Evolutionary conservation across 306 rosid species (phyloP).

Genomic region (Delonix regia): DNA sequence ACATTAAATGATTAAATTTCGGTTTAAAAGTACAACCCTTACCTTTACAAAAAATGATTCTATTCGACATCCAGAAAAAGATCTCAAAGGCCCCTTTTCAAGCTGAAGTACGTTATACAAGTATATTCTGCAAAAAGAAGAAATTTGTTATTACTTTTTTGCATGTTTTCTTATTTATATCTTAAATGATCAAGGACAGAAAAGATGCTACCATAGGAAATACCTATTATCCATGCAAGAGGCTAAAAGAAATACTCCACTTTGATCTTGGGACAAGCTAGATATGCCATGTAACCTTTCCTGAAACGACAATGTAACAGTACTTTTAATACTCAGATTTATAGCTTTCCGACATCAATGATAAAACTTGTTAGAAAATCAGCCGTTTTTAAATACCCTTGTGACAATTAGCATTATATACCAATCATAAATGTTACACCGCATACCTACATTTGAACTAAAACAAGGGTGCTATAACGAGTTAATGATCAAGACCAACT

Average conservation of each 20-base stretch:
- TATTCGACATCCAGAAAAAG: conserved; percentile 77
- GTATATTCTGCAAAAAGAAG: conserved; percentile 62
- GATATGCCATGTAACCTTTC: conserved; percentile 87
- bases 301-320: conserved; percentile 52
- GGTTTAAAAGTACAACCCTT: conserved; percentile 26
- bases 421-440: conserved; percentile 6
- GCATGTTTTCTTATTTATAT: not conserved
- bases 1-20: not conserved
- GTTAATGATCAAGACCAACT: not conserved
- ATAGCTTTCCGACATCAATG: conserved; percentile 19
- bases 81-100: conserved; percentile 77
- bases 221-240: conserved; percentile 97
- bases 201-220: conserved; percentile 8
- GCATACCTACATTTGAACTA: conserved; percentile 6
- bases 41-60: conserved; percentile 93
- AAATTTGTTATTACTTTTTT: not conserved
- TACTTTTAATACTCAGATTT: conserved; percentile 12
- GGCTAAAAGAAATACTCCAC: conserved; percentile 79
- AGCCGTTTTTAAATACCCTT: not conserved
- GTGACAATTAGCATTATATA: conserved; percentile 12
- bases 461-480: not conserved
- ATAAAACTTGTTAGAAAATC: conserved; percentile 5
- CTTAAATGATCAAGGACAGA: conserved; percentile 18
- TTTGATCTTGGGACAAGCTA: conserved; percentile 91
- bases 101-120: conserved; percentile 78